phyloP scores from a whole-genome alignment of 805 yeast genomes.

The Yarrowia porcina region DNA sequence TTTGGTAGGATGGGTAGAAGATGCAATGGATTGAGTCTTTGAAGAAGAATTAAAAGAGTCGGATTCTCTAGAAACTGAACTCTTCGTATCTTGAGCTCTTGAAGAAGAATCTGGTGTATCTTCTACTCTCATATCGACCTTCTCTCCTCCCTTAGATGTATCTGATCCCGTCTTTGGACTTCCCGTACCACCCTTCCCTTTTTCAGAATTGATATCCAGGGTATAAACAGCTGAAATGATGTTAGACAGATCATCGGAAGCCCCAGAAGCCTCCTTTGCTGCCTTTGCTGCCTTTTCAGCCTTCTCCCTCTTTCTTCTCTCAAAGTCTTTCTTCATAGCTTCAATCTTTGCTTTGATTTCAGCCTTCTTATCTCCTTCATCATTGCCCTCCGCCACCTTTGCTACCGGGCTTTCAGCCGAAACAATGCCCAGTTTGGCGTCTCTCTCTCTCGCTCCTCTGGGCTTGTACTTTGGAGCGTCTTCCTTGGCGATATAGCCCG shows the following conservation, averaged over 20 bases:
- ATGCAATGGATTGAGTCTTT: neutral
- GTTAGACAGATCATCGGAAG: neutral
- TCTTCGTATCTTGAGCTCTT: too few species aligned
- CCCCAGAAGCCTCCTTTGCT: too few species aligned
- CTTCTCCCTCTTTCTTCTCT: neutral
- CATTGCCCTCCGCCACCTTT: neutral
- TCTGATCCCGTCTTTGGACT: too few species aligned
- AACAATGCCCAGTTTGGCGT: slow-evolving; percentile 2
- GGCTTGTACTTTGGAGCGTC: slow-evolving; percentile 29
- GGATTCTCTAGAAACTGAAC: too few species aligned
- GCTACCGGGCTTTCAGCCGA: neutral
- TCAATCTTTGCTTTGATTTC: neutral
- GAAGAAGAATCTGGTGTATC: too few species aligned
- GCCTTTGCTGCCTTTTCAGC: neutral
- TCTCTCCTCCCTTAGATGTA: too few species aligned
- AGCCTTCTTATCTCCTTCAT: neutral
- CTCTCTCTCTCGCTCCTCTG: neutral
- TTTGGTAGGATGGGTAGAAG: neutral
- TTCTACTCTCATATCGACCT: too few species aligned
- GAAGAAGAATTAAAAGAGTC: neutral
- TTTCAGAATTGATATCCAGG: neutral
- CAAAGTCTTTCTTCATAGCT: slow-evolving; percentile 11
- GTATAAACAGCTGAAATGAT: neutral
- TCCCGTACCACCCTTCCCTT: too few species aligned
- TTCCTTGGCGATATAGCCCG: slow-evolving; percentile 33